Evolutionary conservation across 2,329 filamentous ascomycete genomes (phyloP).

Genomic region (Hymenoscyphus fructigenus): DNA sequence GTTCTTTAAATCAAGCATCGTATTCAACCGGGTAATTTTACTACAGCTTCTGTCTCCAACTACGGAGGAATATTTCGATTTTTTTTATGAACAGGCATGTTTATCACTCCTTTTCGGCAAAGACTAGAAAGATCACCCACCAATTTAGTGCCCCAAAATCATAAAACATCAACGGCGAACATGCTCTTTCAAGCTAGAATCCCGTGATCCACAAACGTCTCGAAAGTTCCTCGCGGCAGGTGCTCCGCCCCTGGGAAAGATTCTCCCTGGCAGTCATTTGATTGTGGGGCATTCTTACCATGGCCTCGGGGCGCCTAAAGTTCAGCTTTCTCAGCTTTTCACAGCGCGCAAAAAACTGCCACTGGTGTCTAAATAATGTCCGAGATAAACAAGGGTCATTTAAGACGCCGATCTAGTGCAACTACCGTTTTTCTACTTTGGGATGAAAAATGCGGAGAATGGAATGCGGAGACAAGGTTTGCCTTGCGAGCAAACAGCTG

Average conservation of each 20-base stretch:
- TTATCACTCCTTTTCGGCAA: background rate
- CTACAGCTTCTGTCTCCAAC: background rate
- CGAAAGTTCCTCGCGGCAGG: background rate
- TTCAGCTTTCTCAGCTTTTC: background rate
- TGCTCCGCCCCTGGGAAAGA: background rate
- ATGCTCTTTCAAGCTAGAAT: background rate
- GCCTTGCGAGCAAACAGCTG: background rate
- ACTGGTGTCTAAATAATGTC: background rate
- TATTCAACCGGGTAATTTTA: background rate
- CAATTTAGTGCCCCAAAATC: background rate
- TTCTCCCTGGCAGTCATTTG: background rate
- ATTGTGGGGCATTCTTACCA: background rate
- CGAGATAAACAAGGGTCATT: background rate
- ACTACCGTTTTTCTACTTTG: background rate
- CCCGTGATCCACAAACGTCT: conserved; percentile 3
- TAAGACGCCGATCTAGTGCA: background rate
- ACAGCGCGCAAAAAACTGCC: background rate
- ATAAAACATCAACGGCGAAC: background rate
- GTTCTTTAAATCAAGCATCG: background rate
- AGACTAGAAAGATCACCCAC: background rate
- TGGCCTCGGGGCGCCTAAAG: background rate
- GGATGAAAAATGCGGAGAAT: background rate
- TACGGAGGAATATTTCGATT: background rate
- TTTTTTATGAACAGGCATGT: background rate
- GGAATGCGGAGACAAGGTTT: background rate